Base-by-base conservation (phyloP, 306 rosid species). In the Sindora glabra region DNA sequence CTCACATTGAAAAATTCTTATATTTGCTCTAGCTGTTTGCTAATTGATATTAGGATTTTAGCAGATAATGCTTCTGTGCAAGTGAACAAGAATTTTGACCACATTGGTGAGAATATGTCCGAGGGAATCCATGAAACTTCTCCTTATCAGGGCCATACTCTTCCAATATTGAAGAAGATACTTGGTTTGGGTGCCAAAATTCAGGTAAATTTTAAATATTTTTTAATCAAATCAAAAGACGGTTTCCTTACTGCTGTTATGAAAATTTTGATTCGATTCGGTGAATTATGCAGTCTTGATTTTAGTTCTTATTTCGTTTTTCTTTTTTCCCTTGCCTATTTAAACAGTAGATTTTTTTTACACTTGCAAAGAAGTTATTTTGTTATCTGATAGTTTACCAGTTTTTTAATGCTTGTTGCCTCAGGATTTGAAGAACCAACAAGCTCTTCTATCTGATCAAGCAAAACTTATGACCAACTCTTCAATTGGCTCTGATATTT, bases 401-500 rank as follows among this genome's bases (percentile, higher is more conserved):
- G 52, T 15, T 40, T 54, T 13, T 47, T 48, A 27, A 69, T 16
- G 32, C 38, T 59, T 59, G 60, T 16, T 41, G 62, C 56, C 49
- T 56, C 68, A 94, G 97, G 81, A 82, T 66, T 77, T 94, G 81
- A 94, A 89, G 83, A 64, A 62, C 21, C 83, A 82, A n/a, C 92
- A 94, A 52, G 5, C 59, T 10, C 61, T 53, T 32, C 58, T 92
- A 26, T 67, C 81, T 42, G 89, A 84, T 55, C 65, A 81, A 54
- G 83, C 82, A 66, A 92, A 82, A 70, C 71, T 52, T 9, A 39
- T 70, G 0, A 60, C 82, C 10, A 73, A 72, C n/a, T 75, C 89
- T n/a, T 83, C 84, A 72, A 83, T 82, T 1, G 86, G 72, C 71
- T 74, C 65, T 60, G 90, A 78, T 53, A 62, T 80, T 68, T 18